A percentile compares a stretch with the other conserved stretches of the same genome.
These are phyloP conservation scores for Carex arenaria DNA, from an alignment of 202 grass and related monocot species.

Conservation along the genomic window DNA sequence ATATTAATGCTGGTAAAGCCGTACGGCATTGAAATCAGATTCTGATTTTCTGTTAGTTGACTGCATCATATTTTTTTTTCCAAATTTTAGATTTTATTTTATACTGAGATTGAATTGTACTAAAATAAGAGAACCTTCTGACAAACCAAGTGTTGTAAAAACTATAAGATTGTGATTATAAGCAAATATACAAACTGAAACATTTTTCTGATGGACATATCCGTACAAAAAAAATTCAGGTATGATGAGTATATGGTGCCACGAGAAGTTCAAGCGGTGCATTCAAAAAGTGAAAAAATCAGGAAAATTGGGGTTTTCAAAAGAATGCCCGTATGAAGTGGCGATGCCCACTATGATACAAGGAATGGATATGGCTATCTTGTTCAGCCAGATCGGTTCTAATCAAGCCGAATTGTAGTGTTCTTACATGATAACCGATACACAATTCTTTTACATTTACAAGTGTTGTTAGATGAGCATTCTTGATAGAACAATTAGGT, in stretches of 20 bases:
- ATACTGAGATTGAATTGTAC: neutral
- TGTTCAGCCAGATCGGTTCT: slow-evolving; percentile 63
- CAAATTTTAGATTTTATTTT: neutral
- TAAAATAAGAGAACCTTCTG: neutral
- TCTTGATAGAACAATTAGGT: slow-evolving; percentile 7
- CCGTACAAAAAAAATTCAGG: slow-evolving; percentile 28
- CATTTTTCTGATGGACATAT: neutral
- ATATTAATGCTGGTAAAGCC: neutral
- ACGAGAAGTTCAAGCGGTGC: slow-evolving; percentile 85
- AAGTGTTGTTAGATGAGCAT: slow-evolving; percentile 2
- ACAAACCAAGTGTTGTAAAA: neutral
- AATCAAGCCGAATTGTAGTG: slow-evolving; percentile 49
- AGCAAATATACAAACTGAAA: neutral
- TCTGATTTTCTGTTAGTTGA: neutral
- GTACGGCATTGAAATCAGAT: neutral
- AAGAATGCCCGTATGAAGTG: slow-evolving; percentile 62
- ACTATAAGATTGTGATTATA: neutral
- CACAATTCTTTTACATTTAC: neutral
- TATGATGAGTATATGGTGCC: slow-evolving; percentile 73
- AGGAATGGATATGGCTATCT: slow-evolving; percentile 95
- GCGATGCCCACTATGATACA: slow-evolving; percentile 81
- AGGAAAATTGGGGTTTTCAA: slow-evolving; percentile 61
- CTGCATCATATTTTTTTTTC: neutral
- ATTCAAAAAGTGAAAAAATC: slow-evolving; percentile 81
- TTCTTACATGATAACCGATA: neutral